phyloP scores from a whole-genome alignment of 75 land plant species.

The Pseudotsuga menziesii region DNA sequence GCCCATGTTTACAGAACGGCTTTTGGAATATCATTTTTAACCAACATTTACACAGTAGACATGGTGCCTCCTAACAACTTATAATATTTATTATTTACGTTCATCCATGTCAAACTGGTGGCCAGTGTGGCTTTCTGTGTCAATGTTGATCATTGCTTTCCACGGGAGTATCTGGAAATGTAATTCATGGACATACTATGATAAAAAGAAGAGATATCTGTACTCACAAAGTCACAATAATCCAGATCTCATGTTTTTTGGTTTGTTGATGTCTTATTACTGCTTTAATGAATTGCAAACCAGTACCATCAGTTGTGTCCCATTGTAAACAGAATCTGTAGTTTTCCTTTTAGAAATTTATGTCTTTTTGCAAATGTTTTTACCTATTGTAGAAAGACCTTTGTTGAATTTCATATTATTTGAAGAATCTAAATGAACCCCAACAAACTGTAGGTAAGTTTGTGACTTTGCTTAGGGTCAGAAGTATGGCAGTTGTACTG shows the following conservation, averaged over 20 bases:
- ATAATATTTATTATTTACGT: not conserved
- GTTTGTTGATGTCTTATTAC: not conserved
- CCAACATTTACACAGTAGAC: too few species aligned
- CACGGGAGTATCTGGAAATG: too few species aligned
- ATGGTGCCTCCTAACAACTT: too few species aligned
- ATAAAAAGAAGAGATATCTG: too few species aligned
- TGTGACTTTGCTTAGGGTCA: not conserved
- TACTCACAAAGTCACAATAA: too few species aligned
- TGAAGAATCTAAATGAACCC: too few species aligned
- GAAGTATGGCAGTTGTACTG: slow-evolving; percentile 2
- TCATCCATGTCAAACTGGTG: not conserved
- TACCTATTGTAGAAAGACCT: too few species aligned
- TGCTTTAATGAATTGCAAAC: not conserved
- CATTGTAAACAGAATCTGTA: not conserved
- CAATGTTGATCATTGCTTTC: too few species aligned
- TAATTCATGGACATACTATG: too few species aligned
- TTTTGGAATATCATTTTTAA: too few species aligned
- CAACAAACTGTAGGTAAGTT: not conserved
- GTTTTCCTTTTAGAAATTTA: not conserved
- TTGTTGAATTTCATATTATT: not conserved
- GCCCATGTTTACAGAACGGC: too few species aligned
- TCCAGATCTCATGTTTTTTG: too few species aligned
- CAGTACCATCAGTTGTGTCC: not conserved
- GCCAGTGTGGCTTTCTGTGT: not conserved
- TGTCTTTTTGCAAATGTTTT: not conserved